A percentile compares a stretch with the other conserved stretches of the same genome.
Conservation (phyloP, 768 basidiomycete species). For the Russula sp. region DNA sequence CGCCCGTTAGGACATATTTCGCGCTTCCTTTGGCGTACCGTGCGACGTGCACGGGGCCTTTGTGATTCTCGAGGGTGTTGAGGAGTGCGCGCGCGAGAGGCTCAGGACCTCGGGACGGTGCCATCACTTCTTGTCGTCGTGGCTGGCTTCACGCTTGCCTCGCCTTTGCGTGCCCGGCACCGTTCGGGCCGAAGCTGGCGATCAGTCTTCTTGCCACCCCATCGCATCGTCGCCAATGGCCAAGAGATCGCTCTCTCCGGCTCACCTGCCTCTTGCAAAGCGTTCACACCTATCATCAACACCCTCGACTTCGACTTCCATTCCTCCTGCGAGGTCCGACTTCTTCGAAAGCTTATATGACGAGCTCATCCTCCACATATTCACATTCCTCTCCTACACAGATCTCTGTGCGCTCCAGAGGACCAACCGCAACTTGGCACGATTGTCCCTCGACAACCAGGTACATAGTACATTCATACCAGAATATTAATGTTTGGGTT, state of each 20-base stretch:
- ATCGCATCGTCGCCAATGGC: conserved; percentile 28
- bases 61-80: conserved; percentile 60
- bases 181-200: neutral
- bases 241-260: conserved; percentile 36
- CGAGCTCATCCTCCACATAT: conserved; percentile 70
- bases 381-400: conserved; percentile 62
- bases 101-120: conserved; percentile 41
- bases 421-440: conserved; percentile 62
- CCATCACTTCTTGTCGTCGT: conserved; percentile 30
- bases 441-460: conserved; percentile 66
- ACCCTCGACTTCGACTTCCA: neutral
- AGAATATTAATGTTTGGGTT: conserved; percentile 26
- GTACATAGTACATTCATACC: conserved; percentile 40
- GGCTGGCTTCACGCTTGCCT: neutral
- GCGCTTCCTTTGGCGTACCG: conserved; percentile 85
- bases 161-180: neutral
- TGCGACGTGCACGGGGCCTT: conserved; percentile 87
- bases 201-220: no score
- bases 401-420: conserved; percentile 67
- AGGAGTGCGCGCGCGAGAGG: conserved; percentile 60
- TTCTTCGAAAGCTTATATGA: conserved; percentile 63
- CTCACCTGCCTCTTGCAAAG: conserved; percentile 55
- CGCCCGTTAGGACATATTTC: conserved; percentile 90
- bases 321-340: conserved; percentile 31
- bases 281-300: conserved; percentile 37